phyloP scores from a whole-genome alignment of 2,329 filamentous ascomycete species.

The Endoconidiophora laricicola region DNA sequence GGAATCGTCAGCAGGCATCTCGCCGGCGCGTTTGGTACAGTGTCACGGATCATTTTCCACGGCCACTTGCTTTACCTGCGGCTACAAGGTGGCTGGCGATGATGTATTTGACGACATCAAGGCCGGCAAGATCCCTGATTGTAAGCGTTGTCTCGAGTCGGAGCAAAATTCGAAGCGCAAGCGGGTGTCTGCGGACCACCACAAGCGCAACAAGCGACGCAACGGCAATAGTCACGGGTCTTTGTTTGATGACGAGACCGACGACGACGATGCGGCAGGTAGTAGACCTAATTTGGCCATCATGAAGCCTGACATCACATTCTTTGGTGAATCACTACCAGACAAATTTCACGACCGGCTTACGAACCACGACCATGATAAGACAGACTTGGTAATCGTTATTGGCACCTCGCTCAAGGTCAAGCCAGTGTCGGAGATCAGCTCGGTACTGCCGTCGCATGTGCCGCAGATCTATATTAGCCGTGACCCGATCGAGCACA shows the following conservation, averaged over 20 bases:
- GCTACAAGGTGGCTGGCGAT: constrained; percentile 55
- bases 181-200: constrained; percentile 21
- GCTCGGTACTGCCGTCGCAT: constrained; percentile 58
- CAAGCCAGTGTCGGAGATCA: constrained; percentile 83
- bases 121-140: constrained; percentile 59
- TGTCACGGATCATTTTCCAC: constrained; percentile 94
- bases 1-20: constrained; percentile 71
- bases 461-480: constrained; percentile 87
- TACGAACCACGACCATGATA: constrained; percentile 61
- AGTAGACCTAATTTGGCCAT: constrained; percentile 51
- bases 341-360: constrained; percentile 68
- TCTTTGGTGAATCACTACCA: constrained; percentile 85
- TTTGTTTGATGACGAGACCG: constrained; percentile 16
- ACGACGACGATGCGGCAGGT: constrained; percentile 21
- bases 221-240: constrained; percentile 15
- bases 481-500: constrained; percentile 66
- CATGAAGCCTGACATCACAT: constrained; percentile 97
- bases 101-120: constrained; percentile 66
- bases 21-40: constrained; percentile 69
- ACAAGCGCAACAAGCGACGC: constrained; percentile 17
- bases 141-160: constrained; percentile 45
- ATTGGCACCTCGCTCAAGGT: constrained; percentile 96
- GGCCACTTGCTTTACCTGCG: constrained; percentile 74
- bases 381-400: constrained; percentile 79
- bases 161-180: constrained; percentile 21